Percentiles rank a stretch among this genome's conserved stretches.
phyloP scores from a whole-genome alignment of 2,329 filamentous ascomycete species.

The Macrophomina pseudophaseolina region DNA sequence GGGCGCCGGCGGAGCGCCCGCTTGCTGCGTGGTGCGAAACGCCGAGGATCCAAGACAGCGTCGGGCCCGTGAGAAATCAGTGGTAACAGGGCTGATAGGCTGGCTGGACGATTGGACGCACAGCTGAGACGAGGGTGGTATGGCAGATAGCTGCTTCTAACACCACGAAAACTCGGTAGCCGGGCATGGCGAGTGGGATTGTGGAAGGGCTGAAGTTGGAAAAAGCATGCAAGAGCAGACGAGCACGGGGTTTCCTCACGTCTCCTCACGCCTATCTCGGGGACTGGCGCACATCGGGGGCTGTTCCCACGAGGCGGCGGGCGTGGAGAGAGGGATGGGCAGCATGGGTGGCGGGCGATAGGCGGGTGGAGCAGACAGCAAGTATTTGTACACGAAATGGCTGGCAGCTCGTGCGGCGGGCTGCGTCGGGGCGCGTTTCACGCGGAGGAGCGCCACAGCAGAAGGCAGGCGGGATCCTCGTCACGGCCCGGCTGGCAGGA shows the following conservation, averaged over 20 bases:
- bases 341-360: slow-evolving; percentile 14
- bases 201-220: slow-evolving; percentile 2
- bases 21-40: background rate
- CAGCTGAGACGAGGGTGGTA: background rate
- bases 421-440: slow-evolving; percentile 13
- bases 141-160: background rate
- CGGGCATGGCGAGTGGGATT: background rate
- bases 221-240: background rate
- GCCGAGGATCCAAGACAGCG: slow-evolving; percentile 7
- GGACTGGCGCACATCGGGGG: background rate
- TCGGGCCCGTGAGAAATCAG: background rate
- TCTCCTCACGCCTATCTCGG: slow-evolving; percentile 10
- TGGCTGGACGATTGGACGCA: background rate
- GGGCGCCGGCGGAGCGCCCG: slow-evolving; percentile 4
- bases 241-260: slow-evolving; percentile 4
- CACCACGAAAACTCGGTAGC: background rate
- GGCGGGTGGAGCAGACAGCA: slow-evolving; percentile 9
- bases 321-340: slow-evolving; percentile 13
- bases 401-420: background rate
- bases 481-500: slow-evolving; percentile 6
- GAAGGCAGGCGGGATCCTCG: slow-evolving; percentile 6
- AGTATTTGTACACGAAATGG: slow-evolving; percentile 20
- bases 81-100: background rate
- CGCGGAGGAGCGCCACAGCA: background rate
- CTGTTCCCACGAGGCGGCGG: slow-evolving; percentile 14